Base-by-base conservation (phyloP, 768 basidiomycete genomes). In the Cubamyces lactineus region DNA sequence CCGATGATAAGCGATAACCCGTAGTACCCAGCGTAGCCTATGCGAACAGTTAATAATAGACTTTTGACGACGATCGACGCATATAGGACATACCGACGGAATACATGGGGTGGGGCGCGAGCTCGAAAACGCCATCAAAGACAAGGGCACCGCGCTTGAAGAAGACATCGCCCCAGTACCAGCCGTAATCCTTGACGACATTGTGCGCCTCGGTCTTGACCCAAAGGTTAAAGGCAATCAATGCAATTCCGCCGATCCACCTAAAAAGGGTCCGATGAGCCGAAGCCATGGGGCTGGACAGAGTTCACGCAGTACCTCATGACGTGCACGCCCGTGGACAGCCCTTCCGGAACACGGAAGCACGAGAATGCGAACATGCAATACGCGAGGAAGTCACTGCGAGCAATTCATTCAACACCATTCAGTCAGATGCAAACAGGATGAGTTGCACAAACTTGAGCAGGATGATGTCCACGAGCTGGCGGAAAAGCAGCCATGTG, bases 131-230 rank as follows among this genome's bases (percentile, higher is more conserved):
- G 16, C 97, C 97, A 72, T 99, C 96, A 70, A 99, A 99, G 2
- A 98, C 89, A 15, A 98, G 81, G 45, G 90, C 88, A 45, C 92
- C 92, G n/a, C 92, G 88, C 73, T 93, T 91, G 79, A 94, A 94
- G 77, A 94, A 94, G 59, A 87, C 87, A 67, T 94, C 92, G 11
- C 92, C 95, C 94, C 94, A 94, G 73, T 95, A 98, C 95, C 94
- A 98, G 16, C 95, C 96, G 67, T 96, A 98, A 70, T 98, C 96
- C 69, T 97, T 98, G 63, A 98, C 95, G 51, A 98, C 94, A 56
- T 94, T 84, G 73, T 99, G 97, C 0, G 97, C 97, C 71, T 98
- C 96, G 2, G 91, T 92, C 73, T 99, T 99, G 64, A 99, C 94
- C 95, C 96, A 98, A 39, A 98, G 82, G 74, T 99, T 98, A 82